A percentile compares a stretch with the other conserved stretches of the same genome.
Conservation (phyloP, 78 protist species). For the Emiliania huxleyi region DNA sequence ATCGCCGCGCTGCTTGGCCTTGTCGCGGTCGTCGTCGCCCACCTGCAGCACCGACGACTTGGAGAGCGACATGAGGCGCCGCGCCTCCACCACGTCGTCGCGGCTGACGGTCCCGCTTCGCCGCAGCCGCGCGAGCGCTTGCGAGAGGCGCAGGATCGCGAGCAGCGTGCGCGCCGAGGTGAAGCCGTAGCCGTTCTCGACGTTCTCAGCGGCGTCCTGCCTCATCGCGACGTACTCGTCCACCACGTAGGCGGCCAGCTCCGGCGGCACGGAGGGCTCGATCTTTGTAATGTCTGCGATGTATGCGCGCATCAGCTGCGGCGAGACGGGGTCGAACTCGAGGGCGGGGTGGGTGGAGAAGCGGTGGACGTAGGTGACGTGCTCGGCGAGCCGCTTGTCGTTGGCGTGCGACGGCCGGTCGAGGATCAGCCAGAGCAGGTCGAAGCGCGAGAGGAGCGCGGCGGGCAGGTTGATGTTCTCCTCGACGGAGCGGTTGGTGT, state of each 20-base stretch:
- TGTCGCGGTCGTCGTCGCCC: background rate
- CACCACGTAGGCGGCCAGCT: slow-evolving; percentile 62
- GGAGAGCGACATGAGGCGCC: slow-evolving; percentile 73
- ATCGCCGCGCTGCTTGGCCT: background rate
- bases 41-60: slow-evolving; percentile 25
- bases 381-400: slow-evolving; percentile 86
- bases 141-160: slow-evolving; percentile 88
- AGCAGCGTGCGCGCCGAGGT: slow-evolving; percentile 92
- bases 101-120: slow-evolving; percentile 48
- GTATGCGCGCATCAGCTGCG: slow-evolving; percentile 71
- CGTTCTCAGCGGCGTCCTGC: background rate
- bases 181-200: slow-evolving; percentile 35
- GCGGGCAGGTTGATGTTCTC: slow-evolving; percentile 78
- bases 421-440: slow-evolving; percentile 89
- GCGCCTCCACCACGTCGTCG: slow-evolving; percentile 85
- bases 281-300: slow-evolving; percentile 54
- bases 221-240: slow-evolving; percentile 68
- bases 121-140: too few species aligned
- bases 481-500: slow-evolving; percentile 20
- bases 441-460: slow-evolving; percentile 96
- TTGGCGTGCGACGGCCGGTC: slow-evolving; percentile 78
- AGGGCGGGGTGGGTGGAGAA: slow-evolving; percentile 52
- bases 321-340: slow-evolving; percentile 39
- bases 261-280: slow-evolving; percentile 71
- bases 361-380: slow-evolving; percentile 89